phyloP scores from a whole-genome alignment of 306 rosid species.

The Lathyrus aphaca region DNA sequence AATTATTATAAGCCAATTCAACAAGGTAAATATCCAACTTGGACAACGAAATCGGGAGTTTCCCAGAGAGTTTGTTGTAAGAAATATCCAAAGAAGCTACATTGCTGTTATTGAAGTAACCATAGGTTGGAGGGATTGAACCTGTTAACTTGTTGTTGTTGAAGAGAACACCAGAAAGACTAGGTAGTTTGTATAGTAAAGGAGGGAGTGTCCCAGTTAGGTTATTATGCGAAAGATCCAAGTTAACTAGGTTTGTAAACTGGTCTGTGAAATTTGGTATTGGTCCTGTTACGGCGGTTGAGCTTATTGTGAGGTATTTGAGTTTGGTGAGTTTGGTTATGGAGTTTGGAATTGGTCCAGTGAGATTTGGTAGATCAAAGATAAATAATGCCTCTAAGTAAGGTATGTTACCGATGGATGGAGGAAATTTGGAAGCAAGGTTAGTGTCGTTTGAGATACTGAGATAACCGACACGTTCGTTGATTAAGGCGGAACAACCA shows the following conservation, averaged over 20 bases:
- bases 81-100: conserved; percentile 36
- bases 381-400: conserved; percentile 43
- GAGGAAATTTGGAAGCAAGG: conserved; percentile 55
- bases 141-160: conserved; percentile 57
- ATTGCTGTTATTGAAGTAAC: not conserved
- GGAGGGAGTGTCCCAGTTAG: conserved; percentile 26
- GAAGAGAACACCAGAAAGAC: conserved; percentile 17
- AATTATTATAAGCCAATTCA: conserved; percentile 54
- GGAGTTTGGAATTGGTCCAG: conserved; percentile 10
- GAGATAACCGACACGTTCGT: conserved; percentile 51
- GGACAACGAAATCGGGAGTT: conserved; percentile 48
- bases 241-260: not conserved
- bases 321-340: conserved; percentile 19
- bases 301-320: not conserved
- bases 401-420: conserved; percentile 54
- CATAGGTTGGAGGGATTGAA: conserved; percentile 44
- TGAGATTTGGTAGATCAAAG: conserved; percentile 49
- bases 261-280: conserved; percentile 10
- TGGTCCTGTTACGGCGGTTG: conserved; percentile 6
- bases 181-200: conserved; percentile 27
- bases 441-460: conserved; percentile 22
- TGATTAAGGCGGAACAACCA: conserved; percentile 37
- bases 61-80: conserved; percentile 53
- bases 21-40: not conserved
- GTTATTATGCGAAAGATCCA: conserved; percentile 24